A percentile compares a stretch with the other conserved stretches of the same genome.
Evolutionary conservation across 2,329 filamentous ascomycete species (phyloP).

Genomic region (Ophiosphaerella narmari): DNA sequence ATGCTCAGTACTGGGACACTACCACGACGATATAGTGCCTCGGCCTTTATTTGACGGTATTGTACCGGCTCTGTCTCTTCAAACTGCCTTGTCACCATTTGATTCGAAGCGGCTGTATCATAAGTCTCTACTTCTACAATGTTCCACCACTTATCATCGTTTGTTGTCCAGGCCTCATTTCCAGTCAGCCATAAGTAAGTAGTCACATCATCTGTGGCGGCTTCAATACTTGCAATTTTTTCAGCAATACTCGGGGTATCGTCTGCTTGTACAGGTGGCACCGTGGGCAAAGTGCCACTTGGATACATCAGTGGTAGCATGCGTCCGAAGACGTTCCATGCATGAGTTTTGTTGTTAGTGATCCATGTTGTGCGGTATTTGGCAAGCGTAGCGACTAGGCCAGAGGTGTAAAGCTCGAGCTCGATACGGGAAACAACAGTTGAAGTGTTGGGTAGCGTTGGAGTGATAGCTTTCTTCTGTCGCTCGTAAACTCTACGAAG

Average conservation of each 20-base stretch:
- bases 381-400: slow-evolving; percentile 12
- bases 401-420: slow-evolving; percentile 17
- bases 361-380: slow-evolving; percentile 12
- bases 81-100: not conserved
- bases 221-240: slow-evolving; percentile 27
- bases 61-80: not conserved
- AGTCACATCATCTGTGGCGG: not conserved
- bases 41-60: not conserved
- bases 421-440: slow-evolving; percentile 18
- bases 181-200: slow-evolving; percentile 15
- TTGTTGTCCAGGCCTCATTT: slow-evolving; percentile 32
- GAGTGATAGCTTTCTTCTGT: slow-evolving; percentile 10
- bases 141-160: slow-evolving; percentile 30
- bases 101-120: not conserved
- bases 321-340: slow-evolving; percentile 20
- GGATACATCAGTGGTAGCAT: slow-evolving; percentile 20
- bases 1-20: slow-evolving; percentile 1
- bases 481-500: not conserved
- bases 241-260: slow-evolving; percentile 19
- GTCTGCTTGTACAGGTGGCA: slow-evolving; percentile 19
- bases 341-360: slow-evolving; percentile 9
- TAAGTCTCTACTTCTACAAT: slow-evolving; percentile 15
- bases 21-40: slow-evolving; percentile 6
- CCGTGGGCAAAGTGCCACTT: slow-evolving; percentile 22
- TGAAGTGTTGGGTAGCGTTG: slow-evolving; percentile 4